Conservation (phyloP, 768 basidiomycete genomes). For the Termitomyces bulborhizus region DNA sequence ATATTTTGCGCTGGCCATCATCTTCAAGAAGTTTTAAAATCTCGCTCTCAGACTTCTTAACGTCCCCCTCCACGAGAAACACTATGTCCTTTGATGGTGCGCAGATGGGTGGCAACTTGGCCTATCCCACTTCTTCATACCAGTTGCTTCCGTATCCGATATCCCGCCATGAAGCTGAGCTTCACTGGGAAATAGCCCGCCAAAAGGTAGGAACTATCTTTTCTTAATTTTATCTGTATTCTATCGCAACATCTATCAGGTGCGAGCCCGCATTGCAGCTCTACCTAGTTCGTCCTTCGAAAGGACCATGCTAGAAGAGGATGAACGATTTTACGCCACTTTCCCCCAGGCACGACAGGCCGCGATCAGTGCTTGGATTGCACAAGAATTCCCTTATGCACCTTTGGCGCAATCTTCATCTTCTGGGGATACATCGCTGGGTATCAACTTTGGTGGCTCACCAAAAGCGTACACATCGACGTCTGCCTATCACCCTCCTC, state of each 20-base stretch:
- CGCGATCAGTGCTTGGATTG: constrained; percentile 13
- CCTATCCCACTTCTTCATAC: neutral
- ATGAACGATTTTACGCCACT: constrained; percentile 14
- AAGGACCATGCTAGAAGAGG: constrained; percentile 14
- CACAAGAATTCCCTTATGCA: neutral
- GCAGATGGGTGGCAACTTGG: neutral
- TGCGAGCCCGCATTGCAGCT: neutral
- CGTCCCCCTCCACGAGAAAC: neutral
- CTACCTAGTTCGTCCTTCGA: constrained; percentile 10
- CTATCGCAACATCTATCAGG: neutral
- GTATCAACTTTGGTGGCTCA: neutral
- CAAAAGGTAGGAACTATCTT: constrained; percentile 5
- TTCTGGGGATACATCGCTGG: neutral
- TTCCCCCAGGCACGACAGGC: constrained; percentile 13
- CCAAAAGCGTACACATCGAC: neutral
- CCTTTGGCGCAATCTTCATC: neutral
- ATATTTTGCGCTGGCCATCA: constrained; percentile 3
- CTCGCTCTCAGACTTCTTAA: neutral
- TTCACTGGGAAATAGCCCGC: constrained; percentile 9
- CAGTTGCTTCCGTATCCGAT: neutral
- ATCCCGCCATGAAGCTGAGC: constrained; percentile 8
- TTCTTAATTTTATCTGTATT: neutral
- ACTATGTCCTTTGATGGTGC: neutral
- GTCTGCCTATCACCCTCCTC: neutral
- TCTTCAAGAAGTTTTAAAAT: neutral